Evolutionary conservation across 345 rosid genomes (phyloP).

Genomic region (Garcia nutans): DNA sequence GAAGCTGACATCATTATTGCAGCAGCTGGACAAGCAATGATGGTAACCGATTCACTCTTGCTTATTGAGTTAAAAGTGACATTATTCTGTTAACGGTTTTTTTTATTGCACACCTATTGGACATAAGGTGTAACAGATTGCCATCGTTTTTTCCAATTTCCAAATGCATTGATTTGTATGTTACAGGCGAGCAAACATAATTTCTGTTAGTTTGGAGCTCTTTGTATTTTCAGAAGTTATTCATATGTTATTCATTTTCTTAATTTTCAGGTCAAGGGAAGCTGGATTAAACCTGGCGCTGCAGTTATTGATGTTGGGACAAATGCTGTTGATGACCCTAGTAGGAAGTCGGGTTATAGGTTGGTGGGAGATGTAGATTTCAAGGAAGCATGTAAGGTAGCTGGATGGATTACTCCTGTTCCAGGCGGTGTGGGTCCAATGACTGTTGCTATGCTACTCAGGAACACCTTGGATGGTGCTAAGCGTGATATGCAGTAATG

Average conservation of each 20-base stretch:
- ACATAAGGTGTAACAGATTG: not conserved
- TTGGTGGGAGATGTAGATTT: conserved; percentile 95
- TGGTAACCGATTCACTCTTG: conserved; percentile 42
- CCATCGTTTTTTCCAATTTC: not conserved
- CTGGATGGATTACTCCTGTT: conserved; percentile 84
- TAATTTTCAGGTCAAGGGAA: conserved; percentile 64
- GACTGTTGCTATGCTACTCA: conserved; percentile 92
- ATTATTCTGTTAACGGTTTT: too few relatives aligned
- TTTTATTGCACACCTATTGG: not conserved
- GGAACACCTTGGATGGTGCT: conserved; percentile 80
- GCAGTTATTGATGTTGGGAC: conserved; percentile 95
- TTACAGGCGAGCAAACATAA: not conserved
- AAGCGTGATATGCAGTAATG: conserved; percentile 52
- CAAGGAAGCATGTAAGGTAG: conserved; percentile 69
- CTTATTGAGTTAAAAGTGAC: not conserved
- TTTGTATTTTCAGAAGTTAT: not conserved
- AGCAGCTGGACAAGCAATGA: conserved; percentile 90
- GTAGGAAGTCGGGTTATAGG: conserved; percentile 73
- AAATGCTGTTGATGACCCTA: conserved; percentile 72
- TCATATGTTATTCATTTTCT: not conserved
- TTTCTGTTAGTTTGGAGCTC: not conserved
- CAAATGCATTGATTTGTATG: not conserved
- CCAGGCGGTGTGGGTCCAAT: conserved; percentile 99
- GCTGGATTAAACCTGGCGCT: conserved; percentile 96
- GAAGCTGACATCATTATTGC: conserved; percentile 93